Percentiles rank a stretch among this genome's conserved stretches.
Conservation (phyloP, 2,329 filamentous ascomycete genomes). For the Cryphonectria japonica region DNA sequence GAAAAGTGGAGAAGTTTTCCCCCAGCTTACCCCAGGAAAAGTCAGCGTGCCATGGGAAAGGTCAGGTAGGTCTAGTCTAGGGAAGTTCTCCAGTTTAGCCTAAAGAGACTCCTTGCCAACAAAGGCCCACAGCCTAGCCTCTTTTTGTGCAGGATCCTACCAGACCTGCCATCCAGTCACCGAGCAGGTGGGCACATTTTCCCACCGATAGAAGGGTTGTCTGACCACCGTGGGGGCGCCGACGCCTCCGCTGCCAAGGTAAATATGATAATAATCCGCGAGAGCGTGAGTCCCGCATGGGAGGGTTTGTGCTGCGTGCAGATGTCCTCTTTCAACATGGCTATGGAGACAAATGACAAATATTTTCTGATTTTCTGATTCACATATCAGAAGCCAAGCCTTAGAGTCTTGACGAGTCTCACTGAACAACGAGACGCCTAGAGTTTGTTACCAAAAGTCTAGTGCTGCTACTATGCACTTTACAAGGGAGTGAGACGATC, state of each 20-base stretch:
- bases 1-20: background rate
- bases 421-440: background rate
- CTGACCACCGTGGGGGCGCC: background rate
- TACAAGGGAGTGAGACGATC: background rate
- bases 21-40: conserved; percentile 1
- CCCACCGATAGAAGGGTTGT: background rate
- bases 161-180: background rate
- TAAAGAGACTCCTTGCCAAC: background rate
- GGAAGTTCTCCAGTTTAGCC: background rate
- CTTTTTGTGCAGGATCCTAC: background rate
- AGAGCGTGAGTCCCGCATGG: background rate
- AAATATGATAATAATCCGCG: background rate
- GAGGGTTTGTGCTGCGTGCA: background rate
- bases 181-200: background rate
- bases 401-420: background rate
- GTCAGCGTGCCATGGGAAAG: conserved; percentile 9
- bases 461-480: background rate
- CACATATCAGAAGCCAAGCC: background rate
- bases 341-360: background rate
- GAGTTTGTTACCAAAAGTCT: background rate
- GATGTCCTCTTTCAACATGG: background rate
- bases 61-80: background rate
- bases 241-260: background rate
- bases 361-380: background rate
- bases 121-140: background rate